These are phyloP conservation scores for Mortierella antarctica DNA, from an alignment of 192 early-diverging fungal genomes.

Conservation along the genomic window DNA sequence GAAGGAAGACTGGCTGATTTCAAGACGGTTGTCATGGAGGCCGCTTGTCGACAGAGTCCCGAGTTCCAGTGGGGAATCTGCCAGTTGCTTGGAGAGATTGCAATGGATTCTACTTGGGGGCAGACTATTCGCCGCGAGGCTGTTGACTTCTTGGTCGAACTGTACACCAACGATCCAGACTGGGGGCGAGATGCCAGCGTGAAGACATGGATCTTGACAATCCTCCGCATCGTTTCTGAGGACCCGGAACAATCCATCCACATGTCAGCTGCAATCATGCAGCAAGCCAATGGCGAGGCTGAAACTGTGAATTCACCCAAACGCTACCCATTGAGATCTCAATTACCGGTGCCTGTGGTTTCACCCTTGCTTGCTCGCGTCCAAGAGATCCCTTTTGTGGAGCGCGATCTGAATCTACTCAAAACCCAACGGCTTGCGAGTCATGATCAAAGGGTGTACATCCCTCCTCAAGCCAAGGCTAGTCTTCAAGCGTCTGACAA, in stretches of 20 bases:
- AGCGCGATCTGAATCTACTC: neutral
- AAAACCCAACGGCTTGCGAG: neutral
- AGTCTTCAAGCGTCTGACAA: neutral
- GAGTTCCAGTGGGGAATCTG: neutral
- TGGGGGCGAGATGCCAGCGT: too few relatives aligned
- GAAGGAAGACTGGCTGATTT: neutral
- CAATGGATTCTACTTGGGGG: neutral
- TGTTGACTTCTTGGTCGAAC: neutral
- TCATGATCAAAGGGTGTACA: neutral
- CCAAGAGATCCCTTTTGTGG: too few relatives aligned
- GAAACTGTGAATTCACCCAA: too few relatives aligned
- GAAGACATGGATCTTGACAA: too few relatives aligned
- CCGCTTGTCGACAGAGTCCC: neutral
- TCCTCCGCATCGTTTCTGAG: too few relatives aligned
- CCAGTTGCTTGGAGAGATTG: neutral
- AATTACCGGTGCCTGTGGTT: too few relatives aligned
- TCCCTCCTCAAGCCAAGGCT: neutral
- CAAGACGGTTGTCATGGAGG: neutral
- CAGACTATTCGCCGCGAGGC: neutral
- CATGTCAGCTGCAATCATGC: too few relatives aligned
- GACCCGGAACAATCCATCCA: too few relatives aligned
- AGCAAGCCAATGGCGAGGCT: too few relatives aligned
- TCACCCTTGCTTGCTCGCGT: too few relatives aligned
- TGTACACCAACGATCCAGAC: neutral
- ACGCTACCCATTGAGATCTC: too few relatives aligned